These are phyloP conservation scores for Candida incommunis DNA, from an alignment of 805 yeast species.

Conservation along the genomic window DNA sequence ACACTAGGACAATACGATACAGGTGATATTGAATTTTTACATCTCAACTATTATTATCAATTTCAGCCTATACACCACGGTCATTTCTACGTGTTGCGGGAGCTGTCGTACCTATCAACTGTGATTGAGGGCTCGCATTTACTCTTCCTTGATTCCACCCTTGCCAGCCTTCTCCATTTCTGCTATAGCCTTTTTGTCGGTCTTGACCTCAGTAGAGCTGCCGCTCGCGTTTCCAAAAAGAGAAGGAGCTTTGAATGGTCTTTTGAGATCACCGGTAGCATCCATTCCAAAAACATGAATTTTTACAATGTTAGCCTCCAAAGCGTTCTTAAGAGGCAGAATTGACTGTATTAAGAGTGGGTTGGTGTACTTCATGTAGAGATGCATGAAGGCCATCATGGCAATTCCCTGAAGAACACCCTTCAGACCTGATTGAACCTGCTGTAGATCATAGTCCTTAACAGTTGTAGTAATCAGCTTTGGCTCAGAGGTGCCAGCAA, in stretches of 20 bases:
- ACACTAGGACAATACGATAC: too few species aligned
- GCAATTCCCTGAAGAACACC: constrained; percentile 79
- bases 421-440: constrained; percentile 66
- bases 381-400: constrained; percentile 97
- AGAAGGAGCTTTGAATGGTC: constrained; percentile 89
- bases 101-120: too few species aligned
- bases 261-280: constrained; percentile 80
- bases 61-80: too few species aligned
- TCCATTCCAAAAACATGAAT: constrained; percentile 76
- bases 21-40: too few species aligned
- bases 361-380: constrained; percentile 94
- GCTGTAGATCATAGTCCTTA: constrained; percentile 86
- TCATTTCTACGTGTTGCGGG: too few species aligned
- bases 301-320: constrained; percentile 81
- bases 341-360: constrained; percentile 92
- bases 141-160: constrained; percentile 75
- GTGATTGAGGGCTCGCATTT: too few species aligned
- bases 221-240: constrained; percentile 47
- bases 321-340: constrained; percentile 77
- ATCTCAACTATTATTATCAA: too few species aligned
- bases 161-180: constrained; percentile 73
- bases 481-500: constrained; percentile 56
- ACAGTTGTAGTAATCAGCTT: constrained; percentile 81
- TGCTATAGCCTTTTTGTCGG: constrained; percentile 78
- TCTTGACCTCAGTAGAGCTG: constrained; percentile 40